phyloP scores from a whole-genome alignment of 768 basidiomycete genomes.

The Pulveroboletus sp. region DNA sequence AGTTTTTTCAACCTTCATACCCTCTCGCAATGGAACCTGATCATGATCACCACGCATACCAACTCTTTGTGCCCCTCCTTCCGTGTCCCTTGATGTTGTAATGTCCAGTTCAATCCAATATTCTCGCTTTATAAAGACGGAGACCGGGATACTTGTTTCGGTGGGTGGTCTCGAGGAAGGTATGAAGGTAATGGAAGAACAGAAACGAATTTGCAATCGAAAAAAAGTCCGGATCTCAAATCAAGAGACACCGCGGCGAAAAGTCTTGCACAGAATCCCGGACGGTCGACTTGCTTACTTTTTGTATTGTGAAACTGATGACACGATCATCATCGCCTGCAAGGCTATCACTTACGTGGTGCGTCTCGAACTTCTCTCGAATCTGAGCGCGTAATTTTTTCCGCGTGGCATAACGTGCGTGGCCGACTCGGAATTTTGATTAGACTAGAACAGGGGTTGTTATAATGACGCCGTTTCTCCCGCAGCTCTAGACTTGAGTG shows the following conservation, averaged over 20 bases:
- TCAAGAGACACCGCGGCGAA: constrained; percentile 30
- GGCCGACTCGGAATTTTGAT: constrained; percentile 1
- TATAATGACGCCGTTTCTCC: constrained; percentile 4
- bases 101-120: constrained; percentile 13
- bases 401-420: constrained; percentile 6
- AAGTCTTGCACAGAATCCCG: constrained; percentile 7
- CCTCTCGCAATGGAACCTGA: constrained; percentile 19
- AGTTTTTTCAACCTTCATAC: constrained; percentile 8
- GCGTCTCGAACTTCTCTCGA: constrained; percentile 7
- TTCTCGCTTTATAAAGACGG: constrained; percentile 7
- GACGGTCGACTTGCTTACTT: constrained; percentile 4
- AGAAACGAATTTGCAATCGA: constrained; percentile 16
- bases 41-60: constrained; percentile 15
- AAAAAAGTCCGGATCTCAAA: constrained; percentile 8
- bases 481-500: not conserved
- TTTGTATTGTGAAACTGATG: constrained; percentile 12
- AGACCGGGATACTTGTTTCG: constrained; percentile 13
- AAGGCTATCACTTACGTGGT: constrained; percentile 27
- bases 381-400: constrained; percentile 12
- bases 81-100: constrained; percentile 15
- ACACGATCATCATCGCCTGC: constrained; percentile 18
- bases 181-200: constrained; percentile 18
- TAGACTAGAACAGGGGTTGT: constrained; percentile 12
- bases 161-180: constrained; percentile 7
- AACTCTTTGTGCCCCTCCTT: constrained; percentile 5